phyloP scores from a whole-genome alignment of 2,329 filamentous ascomycete species.

The Sporothrix curviconia region DNA sequence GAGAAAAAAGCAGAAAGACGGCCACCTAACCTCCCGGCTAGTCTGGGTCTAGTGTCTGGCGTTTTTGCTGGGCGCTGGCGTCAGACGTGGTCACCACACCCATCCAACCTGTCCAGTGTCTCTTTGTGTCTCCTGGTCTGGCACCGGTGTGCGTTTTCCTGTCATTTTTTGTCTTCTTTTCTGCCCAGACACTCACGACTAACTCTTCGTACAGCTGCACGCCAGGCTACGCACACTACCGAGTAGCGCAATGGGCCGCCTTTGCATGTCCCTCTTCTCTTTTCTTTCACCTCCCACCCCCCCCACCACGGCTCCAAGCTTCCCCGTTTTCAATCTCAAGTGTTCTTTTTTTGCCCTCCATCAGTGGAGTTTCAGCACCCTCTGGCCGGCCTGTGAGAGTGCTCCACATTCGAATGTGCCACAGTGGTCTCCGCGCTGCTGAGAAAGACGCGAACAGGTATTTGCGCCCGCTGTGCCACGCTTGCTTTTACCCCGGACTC shows the following conservation, averaged over 20 bases:
- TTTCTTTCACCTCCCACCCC: not conserved
- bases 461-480: not conserved
- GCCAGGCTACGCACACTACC: not conserved
- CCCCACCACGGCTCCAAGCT: too few species aligned
- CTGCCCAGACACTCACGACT: not conserved
- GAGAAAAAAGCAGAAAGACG: not conserved
- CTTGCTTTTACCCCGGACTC: constrained; percentile 1
- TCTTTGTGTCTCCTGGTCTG: not conserved
- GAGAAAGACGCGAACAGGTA: not conserved
- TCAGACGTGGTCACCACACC: constrained; percentile 6
- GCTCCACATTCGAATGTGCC: not conserved
- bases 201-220: not conserved
- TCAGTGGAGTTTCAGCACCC: too few species aligned
- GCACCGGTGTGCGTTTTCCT: too few species aligned
- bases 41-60: not conserved
- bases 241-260: not conserved
- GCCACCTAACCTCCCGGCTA: not conserved
- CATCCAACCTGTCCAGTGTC: not conserved
- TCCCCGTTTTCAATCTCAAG: not conserved
- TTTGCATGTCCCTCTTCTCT: not conserved
- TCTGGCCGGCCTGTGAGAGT: not conserved
- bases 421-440: not conserved
- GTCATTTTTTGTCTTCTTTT: not conserved
- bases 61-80: not conserved
- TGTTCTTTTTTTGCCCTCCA: not conserved